Evolutionary conservation across 768 basidiomycete species (phyloP).

Genomic region (Serendipita sp.): DNA sequence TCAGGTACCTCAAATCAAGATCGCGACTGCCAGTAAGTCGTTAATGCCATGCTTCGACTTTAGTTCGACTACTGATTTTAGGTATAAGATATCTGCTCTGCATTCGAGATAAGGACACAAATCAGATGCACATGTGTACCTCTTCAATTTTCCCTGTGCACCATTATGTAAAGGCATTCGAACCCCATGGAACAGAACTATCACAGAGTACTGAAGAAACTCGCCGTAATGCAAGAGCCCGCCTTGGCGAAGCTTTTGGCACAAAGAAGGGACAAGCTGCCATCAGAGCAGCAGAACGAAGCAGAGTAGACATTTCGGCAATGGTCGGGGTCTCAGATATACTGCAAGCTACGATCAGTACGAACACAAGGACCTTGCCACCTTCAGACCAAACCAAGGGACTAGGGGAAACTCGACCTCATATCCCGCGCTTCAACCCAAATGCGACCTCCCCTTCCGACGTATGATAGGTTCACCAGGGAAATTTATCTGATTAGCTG

Average conservation of each 20-base stretch:
- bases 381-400: constrained; percentile 59
- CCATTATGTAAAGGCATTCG: constrained; percentile 71
- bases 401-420: constrained; percentile 42
- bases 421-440: constrained; percentile 59
- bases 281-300: constrained; percentile 73
- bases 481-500: not conserved
- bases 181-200: constrained; percentile 36
- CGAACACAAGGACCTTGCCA: constrained; percentile 49
- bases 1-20: constrained; percentile 31
- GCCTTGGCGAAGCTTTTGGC: constrained; percentile 85
- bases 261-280: constrained; percentile 84
- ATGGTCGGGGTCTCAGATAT: constrained; percentile 73
- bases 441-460: constrained; percentile 54
- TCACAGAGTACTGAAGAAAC: constrained; percentile 27
- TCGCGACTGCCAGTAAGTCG: constrained; percentile 52
- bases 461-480: constrained; percentile 12
- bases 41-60: constrained; percentile 3
- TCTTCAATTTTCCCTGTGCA: constrained; percentile 51
- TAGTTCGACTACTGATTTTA: not conserved
- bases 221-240: constrained; percentile 42
- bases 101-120: constrained; percentile 60
- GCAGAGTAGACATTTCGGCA: constrained; percentile 72
- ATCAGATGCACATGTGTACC: constrained; percentile 50
- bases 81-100: constrained; percentile 60
- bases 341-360: constrained; percentile 69